Conservation (phyloP, 306 rosid species). For the Quillaja saponaria region DNA sequence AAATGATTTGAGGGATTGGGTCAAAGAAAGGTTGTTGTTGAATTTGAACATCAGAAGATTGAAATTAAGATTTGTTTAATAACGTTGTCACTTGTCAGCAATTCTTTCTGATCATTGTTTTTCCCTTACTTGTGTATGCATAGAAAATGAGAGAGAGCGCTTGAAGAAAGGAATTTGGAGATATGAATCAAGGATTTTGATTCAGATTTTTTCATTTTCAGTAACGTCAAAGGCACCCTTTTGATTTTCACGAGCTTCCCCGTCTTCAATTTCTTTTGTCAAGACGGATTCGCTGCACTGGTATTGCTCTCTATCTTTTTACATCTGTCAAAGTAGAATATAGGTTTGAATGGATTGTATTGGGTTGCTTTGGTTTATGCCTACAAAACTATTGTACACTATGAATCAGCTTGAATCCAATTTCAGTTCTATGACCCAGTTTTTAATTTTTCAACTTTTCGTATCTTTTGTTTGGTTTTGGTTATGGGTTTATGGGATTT, state of each 20-base stretch:
- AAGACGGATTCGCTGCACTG: slow-evolving; percentile 1
- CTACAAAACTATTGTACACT: too few species aligned
- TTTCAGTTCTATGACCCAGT: not conserved
- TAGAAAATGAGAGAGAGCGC: not conserved
- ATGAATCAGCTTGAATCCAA: not conserved
- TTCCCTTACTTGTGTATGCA: not conserved
- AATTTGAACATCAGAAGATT: not conserved
- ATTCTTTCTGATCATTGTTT: not conserved
- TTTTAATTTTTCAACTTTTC: not conserved
- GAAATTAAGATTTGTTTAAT: not conserved
- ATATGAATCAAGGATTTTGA: not conserved
- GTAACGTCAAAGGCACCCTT: not conserved
- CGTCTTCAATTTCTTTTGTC: not conserved
- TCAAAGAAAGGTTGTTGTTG: not conserved
- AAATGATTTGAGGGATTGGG: not conserved
- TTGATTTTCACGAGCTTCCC: not conserved
- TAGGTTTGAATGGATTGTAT: not conserved
- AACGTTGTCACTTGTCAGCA: too few species aligned
- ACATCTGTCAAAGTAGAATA: not conserved
- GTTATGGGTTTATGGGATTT: not conserved
- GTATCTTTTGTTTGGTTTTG: not conserved
- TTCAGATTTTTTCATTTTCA: not conserved
- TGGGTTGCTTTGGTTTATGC: not conserved
- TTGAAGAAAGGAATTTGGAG: not conserved
- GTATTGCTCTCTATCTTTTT: not conserved